phyloP scores from a whole-genome alignment of 306 rosid genomes.

The Castanea mollissima region DNA sequence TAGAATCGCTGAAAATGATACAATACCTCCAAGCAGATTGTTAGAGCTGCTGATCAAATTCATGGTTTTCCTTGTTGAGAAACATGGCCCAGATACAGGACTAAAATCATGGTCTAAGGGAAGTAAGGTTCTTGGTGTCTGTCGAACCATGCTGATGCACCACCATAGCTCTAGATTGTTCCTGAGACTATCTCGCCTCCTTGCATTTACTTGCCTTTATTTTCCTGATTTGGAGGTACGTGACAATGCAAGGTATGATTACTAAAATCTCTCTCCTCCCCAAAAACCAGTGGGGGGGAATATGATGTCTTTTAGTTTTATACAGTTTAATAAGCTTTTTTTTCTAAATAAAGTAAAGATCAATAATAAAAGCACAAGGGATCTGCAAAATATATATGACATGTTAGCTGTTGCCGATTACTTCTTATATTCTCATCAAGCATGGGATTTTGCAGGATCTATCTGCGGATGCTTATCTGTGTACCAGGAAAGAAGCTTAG shows the following conservation, averaged over 20 bases:
- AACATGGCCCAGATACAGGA: conserved; percentile 76
- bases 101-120: conserved; percentile 93
- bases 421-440: background rate
- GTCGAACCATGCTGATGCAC: conserved; percentile 86
- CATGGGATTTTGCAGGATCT: conserved; percentile 62
- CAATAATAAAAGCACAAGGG: conserved; percentile 6
- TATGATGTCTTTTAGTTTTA: background rate
- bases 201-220: conserved; percentile 76
- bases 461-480: conserved; percentile 84
- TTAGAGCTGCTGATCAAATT: conserved; percentile 71
- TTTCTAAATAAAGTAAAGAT: conserved; percentile 7
- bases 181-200: conserved; percentile 70
- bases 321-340: background rate
- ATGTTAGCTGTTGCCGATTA: conserved; percentile 1
- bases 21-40: conserved; percentile 78
- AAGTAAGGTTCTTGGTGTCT: conserved; percentile 85
- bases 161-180: conserved; percentile 90
- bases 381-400: background rate
- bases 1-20: conserved; percentile 77
- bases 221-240: conserved; percentile 97
- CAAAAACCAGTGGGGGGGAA: too few species aligned
- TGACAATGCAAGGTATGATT: conserved; percentile 83
- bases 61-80: conserved; percentile 81
- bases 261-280: background rate
- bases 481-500: conserved; percentile 93